Percentiles rank a stretch among this genome's conserved stretches.
Evolutionary conservation across 495 filamentous ascomycete species (phyloP).

Genomic region (Alectoria sarmentosa): DNA sequence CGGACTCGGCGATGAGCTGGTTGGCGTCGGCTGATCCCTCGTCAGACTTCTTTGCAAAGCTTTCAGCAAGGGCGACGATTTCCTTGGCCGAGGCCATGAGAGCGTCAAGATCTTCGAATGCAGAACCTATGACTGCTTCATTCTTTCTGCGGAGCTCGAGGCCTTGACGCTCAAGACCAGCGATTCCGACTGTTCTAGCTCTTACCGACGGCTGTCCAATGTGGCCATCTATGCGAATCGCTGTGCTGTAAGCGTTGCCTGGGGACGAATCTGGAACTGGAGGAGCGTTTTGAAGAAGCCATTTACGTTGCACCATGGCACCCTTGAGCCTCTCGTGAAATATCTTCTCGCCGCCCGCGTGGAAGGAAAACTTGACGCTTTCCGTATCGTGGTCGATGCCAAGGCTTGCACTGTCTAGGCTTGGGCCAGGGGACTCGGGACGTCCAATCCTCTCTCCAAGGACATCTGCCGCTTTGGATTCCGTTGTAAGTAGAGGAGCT

Average conservation of each 20-base stretch:
- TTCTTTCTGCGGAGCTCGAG: constrained; percentile 83
- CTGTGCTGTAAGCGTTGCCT: constrained; percentile 19
- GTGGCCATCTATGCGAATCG: constrained; percentile 9
- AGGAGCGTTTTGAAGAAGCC: constrained; percentile 90
- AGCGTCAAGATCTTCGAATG: constrained; percentile 94
- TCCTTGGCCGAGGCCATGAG: constrained; percentile 97
- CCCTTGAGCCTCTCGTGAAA: constrained; percentile 86
- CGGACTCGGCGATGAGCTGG: constrained; percentile 73
- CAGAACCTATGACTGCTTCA: constrained; percentile 83
- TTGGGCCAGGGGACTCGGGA: constrained; percentile 73
- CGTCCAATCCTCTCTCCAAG: constrained; percentile 30
- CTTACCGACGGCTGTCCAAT: constrained; percentile 32
- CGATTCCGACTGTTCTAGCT: constrained; percentile 74
- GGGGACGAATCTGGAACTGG: constrained; percentile 64
- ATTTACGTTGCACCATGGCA: constrained; percentile 87
- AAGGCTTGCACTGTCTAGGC: constrained; percentile 36
- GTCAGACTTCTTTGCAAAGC: constrained; percentile 61
- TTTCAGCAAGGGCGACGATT: constrained; percentile 87
- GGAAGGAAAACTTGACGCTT: constrained; percentile 85
- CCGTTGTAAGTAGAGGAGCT: constrained; percentile 57
- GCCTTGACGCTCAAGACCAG: constrained; percentile 79
- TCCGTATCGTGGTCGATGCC: constrained; percentile 54
- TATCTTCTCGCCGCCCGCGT: constrained; percentile 77
- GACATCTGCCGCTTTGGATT: constrained; percentile 33
- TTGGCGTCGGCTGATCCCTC: constrained; percentile 57